These are phyloP conservation scores for Leccinum griseonigrum DNA, from an alignment of 1,284 basidiomycete species.

Conservation along the genomic window DNA sequence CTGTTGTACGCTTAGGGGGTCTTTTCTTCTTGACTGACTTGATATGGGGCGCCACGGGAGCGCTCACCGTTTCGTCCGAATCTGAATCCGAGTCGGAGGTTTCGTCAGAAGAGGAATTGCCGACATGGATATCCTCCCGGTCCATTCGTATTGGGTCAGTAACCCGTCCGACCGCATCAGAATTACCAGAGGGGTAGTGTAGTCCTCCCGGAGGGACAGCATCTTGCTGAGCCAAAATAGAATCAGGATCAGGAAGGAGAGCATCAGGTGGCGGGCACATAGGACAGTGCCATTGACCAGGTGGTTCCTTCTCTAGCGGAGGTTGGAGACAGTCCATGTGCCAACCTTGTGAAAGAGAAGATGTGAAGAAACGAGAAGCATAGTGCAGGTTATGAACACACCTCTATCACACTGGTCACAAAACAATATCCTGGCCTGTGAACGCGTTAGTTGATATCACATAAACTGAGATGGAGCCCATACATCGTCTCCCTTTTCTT, in stretches of 20 bases:
- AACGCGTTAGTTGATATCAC: slow-evolving; percentile 15
- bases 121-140: slow-evolving; percentile 20
- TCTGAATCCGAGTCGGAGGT: slow-evolving; percentile 35
- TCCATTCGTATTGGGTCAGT: slow-evolving; percentile 3
- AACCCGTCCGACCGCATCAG: slow-evolving; percentile 7
- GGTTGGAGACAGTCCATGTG: slow-evolving; percentile 88
- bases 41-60: slow-evolving; percentile 10
- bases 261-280: slow-evolving; percentile 44
- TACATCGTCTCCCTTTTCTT: slow-evolving; percentile 87
- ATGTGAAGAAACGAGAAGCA: slow-evolving; percentile 6
- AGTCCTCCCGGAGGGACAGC: slow-evolving; percentile 2
- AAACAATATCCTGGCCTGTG: slow-evolving; percentile 80
- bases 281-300: slow-evolving; percentile 77
- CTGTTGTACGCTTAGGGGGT: slow-evolving; percentile 25
- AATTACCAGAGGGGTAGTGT: slow-evolving; percentile 5
- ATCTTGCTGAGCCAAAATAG: slow-evolving; percentile 11
- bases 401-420: slow-evolving; percentile 96
- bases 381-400: slow-evolving; percentile 25
- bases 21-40: slow-evolving; percentile 31
- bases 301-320: slow-evolving; percentile 66
- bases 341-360: slow-evolving; percentile 58
- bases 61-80: slow-evolving; percentile 23
- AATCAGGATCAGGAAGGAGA: slow-evolving; percentile 20
- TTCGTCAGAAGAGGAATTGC: slow-evolving; percentile 24
- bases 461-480: slow-evolving; percentile 36